These are phyloP conservation scores for Dittrichia graveolens DNA, from an alignment of 129 eudicot species.

Conservation along the genomic window DNA sequence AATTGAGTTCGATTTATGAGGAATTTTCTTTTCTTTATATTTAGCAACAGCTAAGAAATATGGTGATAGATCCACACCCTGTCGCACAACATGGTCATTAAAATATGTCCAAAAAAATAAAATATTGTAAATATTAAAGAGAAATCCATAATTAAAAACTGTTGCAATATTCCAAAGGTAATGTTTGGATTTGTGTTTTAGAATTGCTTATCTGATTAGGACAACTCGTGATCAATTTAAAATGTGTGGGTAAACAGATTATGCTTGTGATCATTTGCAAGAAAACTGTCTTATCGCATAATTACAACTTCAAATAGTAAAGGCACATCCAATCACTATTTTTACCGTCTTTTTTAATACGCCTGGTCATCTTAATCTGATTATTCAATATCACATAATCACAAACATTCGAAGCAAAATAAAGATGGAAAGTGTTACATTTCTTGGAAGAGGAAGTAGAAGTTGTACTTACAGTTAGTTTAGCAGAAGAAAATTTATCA, in stretches of 20 bases:
- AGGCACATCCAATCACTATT: not conserved
- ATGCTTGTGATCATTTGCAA: not conserved
- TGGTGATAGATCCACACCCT: conserved; percentile 97
- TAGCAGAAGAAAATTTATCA: conserved; percentile 77
- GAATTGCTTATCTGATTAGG: not conserved
- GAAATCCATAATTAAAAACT: not conserved
- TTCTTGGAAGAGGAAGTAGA: not conserved
- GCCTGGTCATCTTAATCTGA: not conserved
- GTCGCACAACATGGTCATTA: conserved; percentile 25
- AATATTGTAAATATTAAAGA: not conserved
- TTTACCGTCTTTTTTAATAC: not conserved
- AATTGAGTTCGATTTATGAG: conserved; percentile 42
- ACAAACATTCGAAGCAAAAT: not conserved
- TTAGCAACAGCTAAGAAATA: conserved; percentile 92
- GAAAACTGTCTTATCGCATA: not conserved
- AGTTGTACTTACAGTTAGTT: conserved; percentile 56
- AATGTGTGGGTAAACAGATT: not conserved
- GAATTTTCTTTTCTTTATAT: conserved; percentile 65
- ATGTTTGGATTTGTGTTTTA: not conserved
- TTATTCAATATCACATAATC: not conserved
- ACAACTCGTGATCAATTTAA: too few relatives aligned
- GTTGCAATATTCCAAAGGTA: not conserved
- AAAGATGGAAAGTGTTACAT: not conserved
- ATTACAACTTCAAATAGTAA: not conserved
- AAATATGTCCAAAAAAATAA: not conserved